Conservation (phyloP, 352 stramenopile genomes). For the Elongisporangium prolatum region DNA sequence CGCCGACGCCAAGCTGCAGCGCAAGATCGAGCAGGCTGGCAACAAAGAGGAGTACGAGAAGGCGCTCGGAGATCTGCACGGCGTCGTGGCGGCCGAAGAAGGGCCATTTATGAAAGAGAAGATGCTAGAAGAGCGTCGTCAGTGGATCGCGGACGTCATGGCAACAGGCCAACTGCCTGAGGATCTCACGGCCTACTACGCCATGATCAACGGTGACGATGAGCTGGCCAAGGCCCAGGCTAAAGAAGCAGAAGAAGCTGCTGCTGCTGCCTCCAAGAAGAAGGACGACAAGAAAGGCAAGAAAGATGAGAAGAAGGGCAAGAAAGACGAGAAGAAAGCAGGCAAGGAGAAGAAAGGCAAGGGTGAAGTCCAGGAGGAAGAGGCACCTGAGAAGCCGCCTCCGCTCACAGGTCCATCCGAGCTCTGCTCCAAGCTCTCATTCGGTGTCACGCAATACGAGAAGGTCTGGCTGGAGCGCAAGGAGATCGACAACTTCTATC, state of each 20-base stretch:
- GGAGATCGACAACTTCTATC: slow-evolving; percentile 89
- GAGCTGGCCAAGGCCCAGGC: slow-evolving; percentile 47
- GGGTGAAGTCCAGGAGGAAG: slow-evolving; percentile 48
- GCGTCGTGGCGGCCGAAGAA: slow-evolving; percentile 79
- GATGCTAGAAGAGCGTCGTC: slow-evolving; percentile 88
- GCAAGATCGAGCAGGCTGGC: slow-evolving; percentile 87
- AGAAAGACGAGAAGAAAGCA: slow-evolving; percentile 44
- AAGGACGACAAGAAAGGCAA: slow-evolving; percentile 42
- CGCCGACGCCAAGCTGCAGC: slow-evolving; percentile 67
- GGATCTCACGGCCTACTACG: slow-evolving; percentile 89
- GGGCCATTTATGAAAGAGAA: slow-evolving; percentile 91
- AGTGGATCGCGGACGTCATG: slow-evolving; percentile 92
- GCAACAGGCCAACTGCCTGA: slow-evolving; percentile 81
- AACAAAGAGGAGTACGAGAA: slow-evolving; percentile 91
- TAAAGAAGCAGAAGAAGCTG: slow-evolving; percentile 43
- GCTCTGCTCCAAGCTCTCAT: slow-evolving; percentile 73
- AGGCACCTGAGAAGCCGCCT: slow-evolving; percentile 73
- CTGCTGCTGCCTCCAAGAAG: slow-evolving; percentile 17
- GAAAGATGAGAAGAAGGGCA: slow-evolving; percentile 33
- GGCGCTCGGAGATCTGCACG: slow-evolving; percentile 85
- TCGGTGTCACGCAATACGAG: slow-evolving; percentile 65
- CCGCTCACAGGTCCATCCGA: slow-evolving; percentile 85
- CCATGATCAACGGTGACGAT: slow-evolving; percentile 32
- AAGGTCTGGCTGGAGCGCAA: slow-evolving; percentile 86
- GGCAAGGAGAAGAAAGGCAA: slow-evolving; percentile 49